Evolutionary conservation across 129 eudicot species (phyloP).

Genomic region (Flaveria linearis): DNA sequence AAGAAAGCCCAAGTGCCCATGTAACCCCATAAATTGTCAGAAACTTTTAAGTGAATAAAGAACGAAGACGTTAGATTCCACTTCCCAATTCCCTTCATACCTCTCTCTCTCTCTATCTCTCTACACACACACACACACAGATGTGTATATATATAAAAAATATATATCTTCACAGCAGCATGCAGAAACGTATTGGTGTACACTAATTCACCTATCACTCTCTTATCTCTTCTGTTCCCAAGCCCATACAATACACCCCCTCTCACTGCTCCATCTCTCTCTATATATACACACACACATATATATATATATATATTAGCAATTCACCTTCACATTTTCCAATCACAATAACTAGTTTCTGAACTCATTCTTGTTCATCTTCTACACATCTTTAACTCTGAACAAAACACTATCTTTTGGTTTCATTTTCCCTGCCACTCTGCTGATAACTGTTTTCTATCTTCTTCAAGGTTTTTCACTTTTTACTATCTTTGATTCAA

Average conservation of each 20-base stretch:
- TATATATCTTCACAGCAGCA: slow-evolving; percentile 32
- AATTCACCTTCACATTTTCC: slow-evolving; percentile 44
- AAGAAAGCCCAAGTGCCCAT: slow-evolving; percentile 60
- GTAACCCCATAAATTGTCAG: slow-evolving; percentile 68
- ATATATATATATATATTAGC: slow-evolving; percentile 4
- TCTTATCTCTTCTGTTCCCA: slow-evolving; percentile 89
- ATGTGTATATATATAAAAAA: background rate
- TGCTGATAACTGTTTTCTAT: slow-evolving; percentile 22
- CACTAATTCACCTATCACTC: slow-evolving; percentile 49
- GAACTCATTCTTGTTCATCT: slow-evolving; percentile 41
- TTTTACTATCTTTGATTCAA: slow-evolving; percentile 1
- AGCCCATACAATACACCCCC: slow-evolving; percentile 72
- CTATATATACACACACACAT: background rate
- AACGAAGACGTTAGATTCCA: slow-evolving; percentile 46
- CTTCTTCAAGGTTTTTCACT: slow-evolving; percentile 25
- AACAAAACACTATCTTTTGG: slow-evolving; percentile 16
- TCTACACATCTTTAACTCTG: slow-evolving; percentile 35
- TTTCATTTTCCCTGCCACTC: slow-evolving; percentile 26
- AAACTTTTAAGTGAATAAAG: slow-evolving; percentile 39
- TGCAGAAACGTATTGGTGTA: slow-evolving; percentile 49
- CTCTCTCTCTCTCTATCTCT: slow-evolving; percentile 23
- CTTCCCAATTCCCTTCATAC: slow-evolving; percentile 50
- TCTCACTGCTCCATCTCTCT: slow-evolving; percentile 24
- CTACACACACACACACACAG: background rate
- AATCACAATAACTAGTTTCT: slow-evolving; percentile 42